phyloP scores from a whole-genome alignment of 495 filamentous ascomycete genomes.

The Podospora conica region DNA sequence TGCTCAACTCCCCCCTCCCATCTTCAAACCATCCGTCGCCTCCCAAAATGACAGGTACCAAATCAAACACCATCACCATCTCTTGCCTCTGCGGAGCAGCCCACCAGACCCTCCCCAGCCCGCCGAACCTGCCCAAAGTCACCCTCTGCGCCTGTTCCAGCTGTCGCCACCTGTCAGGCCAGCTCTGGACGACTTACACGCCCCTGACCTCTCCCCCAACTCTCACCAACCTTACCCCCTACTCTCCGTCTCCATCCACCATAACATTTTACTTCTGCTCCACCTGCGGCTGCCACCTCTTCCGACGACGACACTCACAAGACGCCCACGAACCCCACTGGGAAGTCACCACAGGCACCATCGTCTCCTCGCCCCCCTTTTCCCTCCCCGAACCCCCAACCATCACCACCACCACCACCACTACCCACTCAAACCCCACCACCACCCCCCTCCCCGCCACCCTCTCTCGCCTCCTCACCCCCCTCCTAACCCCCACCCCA shows the following conservation, averaged over 20 bases:
- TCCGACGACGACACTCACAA: conserved; percentile 22
- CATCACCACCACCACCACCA: conserved; percentile 43
- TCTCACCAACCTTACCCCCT: conserved; percentile 39
- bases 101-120: conserved; percentile 37
- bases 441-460: conserved; percentile 40
- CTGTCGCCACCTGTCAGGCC: conserved; percentile 56
- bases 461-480: not conserved
- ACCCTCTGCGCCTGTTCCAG: conserved; percentile 59
- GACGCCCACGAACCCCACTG: conserved; percentile 18
- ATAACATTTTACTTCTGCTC: conserved; percentile 56
- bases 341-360: conserved; percentile 33
- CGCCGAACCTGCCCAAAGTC: conserved; percentile 26
- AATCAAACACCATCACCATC: conserved; percentile 22
- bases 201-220: conserved; percentile 23
- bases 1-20: not conserved
- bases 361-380: conserved; percentile 15
- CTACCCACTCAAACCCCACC: conserved; percentile 55
- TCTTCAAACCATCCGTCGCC: not conserved
- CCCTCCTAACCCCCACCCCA: not conserved
- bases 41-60: not conserved
- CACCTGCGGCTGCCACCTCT: conserved; percentile 62
- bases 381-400: conserved; percentile 11
- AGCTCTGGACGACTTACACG: conserved; percentile 51
- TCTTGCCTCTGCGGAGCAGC: conserved; percentile 54
- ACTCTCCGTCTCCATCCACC: conserved; percentile 40